Conservation (phyloP, 2,329 filamentous ascomycete species). For the Lachnellula hyalina region DNA sequence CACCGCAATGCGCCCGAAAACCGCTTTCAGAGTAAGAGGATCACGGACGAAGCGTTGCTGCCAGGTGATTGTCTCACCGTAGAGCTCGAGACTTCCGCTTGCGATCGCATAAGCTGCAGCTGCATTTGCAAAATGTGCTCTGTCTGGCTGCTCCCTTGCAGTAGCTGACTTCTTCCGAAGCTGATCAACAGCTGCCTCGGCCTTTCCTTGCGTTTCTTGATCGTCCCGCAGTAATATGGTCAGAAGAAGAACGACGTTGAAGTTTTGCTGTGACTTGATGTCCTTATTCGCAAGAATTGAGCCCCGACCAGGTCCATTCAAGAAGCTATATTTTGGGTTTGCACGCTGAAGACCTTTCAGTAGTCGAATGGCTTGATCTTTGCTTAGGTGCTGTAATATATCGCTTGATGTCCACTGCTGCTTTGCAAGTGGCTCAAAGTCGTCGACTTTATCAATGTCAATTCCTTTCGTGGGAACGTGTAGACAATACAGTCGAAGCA, state of each 20-base stretch:
- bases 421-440: constrained; percentile 6
- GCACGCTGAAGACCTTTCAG: constrained; percentile 4
- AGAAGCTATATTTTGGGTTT: constrained; percentile 5
- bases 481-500: constrained; percentile 14
- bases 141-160: constrained; percentile 25
- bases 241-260: constrained; percentile 10
- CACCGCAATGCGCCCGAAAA: constrained; percentile 23
- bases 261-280: constrained; percentile 2
- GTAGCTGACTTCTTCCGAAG: constrained; percentile 13
- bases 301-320: neutral
- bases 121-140: constrained; percentile 28
- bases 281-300: constrained; percentile 7
- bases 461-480: constrained; percentile 9
- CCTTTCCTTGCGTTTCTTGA: constrained; percentile 2
- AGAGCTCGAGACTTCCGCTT: constrained; percentile 30
- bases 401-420: constrained; percentile 9
- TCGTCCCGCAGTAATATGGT: constrained; percentile 7
- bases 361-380: constrained; percentile 7
- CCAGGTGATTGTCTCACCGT: constrained; percentile 32
- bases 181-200: constrained; percentile 7
- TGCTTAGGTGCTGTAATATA: constrained; percentile 8
- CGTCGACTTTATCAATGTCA: constrained; percentile 9
- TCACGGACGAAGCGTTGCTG: constrained; percentile 34
- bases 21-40: constrained; percentile 24
- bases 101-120: constrained; percentile 30